A percentile compares a stretch with the other conserved stretches of the same genome.
Conservation (phyloP, 2,329 filamentous ascomycete species). For the Colletotrichum simmondsii region DNA sequence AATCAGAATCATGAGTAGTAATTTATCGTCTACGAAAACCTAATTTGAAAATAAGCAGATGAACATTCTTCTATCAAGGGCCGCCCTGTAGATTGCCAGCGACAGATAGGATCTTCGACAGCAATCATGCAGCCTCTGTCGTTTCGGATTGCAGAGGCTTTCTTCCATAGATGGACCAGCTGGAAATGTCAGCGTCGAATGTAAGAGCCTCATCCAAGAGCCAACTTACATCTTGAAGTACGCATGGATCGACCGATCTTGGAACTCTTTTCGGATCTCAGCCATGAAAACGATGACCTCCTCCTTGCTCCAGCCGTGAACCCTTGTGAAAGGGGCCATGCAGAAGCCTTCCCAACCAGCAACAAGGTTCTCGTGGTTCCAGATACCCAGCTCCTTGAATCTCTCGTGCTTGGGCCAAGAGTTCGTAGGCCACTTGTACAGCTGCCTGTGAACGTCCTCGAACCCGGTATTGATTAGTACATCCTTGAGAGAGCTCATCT, state of each 20-base stretch:
- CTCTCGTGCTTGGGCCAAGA: slow-evolving; percentile 61
- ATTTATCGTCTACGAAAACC: too few relatives aligned
- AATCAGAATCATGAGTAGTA: too few relatives aligned
- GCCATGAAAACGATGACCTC: neutral
- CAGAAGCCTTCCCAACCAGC: neutral
- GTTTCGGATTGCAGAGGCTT: neutral
- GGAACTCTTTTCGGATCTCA: neutral
- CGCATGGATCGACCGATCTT: neutral
- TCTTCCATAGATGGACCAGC: neutral
- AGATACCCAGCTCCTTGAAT: slow-evolving; percentile 57
- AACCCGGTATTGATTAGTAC: slow-evolving; percentile 64
- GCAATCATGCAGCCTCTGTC: too few relatives aligned
- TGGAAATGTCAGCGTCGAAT: neutral
- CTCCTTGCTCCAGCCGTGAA: neutral
- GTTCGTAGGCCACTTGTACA: slow-evolving; percentile 62
- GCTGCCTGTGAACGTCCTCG: slow-evolving; percentile 57
- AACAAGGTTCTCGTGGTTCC: neutral
- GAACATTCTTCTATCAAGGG: too few relatives aligned
- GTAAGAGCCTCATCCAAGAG: neutral
- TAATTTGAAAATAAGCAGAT: slow-evolving; percentile 35
- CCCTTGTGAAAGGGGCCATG: neutral
- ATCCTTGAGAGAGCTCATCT: slow-evolving; percentile 41
- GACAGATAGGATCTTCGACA: too few relatives aligned
- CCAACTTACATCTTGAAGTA: neutral
- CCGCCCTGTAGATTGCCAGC: too few relatives aligned